These are phyloP conservation scores for Wickerhamiella spandovensis DNA, from an alignment of 805 yeast genomes.

Conservation along the genomic window DNA sequence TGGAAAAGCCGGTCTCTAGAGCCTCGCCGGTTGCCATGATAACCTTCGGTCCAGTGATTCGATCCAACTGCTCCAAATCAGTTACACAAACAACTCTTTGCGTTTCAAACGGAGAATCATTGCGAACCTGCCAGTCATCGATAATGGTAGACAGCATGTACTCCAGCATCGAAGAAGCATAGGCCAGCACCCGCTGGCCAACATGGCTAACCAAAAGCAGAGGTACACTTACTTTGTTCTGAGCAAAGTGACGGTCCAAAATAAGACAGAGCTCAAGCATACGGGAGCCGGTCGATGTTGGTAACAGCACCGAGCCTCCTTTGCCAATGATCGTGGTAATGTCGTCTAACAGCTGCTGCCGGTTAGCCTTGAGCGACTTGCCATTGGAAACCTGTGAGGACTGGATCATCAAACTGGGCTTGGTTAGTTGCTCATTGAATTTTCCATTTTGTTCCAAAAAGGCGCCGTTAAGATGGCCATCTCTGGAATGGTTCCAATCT, in stretches of 20 bases:
- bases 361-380: slow-evolving; percentile 39
- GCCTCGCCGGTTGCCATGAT: slow-evolving; percentile 65
- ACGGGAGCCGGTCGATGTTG: slow-evolving; percentile 70
- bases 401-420: slow-evolving; percentile 78
- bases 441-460: slow-evolving; percentile 47
- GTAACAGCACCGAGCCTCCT: slow-evolving; percentile 74
- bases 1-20: slow-evolving; percentile 45
- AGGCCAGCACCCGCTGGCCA: slow-evolving; percentile 62
- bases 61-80: slow-evolving; percentile 36
- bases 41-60: slow-evolving; percentile 41
- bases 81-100: slow-evolving; percentile 43
- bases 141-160: slow-evolving; percentile 91
- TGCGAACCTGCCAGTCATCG: slow-evolving; percentile 67
- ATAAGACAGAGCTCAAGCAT: slow-evolving; percentile 65
- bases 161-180: slow-evolving; percentile 82
- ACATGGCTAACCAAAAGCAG: slow-evolving; percentile 59
- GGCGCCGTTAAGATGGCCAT: slow-evolving; percentile 67
- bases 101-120: slow-evolving; percentile 69
- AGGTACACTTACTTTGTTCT: slow-evolving; percentile 36
- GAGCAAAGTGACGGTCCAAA: slow-evolving; percentile 52
- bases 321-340: slow-evolving; percentile 53
- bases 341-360: slow-evolving; percentile 47
- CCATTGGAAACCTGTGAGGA: slow-evolving; percentile 48
- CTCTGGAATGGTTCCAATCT: slow-evolving; percentile 90
- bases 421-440: slow-evolving; percentile 40